Base-by-base conservation (phyloP, 2,329 filamentous ascomycete genomes). In the Colletotrichum sp. region DNA sequence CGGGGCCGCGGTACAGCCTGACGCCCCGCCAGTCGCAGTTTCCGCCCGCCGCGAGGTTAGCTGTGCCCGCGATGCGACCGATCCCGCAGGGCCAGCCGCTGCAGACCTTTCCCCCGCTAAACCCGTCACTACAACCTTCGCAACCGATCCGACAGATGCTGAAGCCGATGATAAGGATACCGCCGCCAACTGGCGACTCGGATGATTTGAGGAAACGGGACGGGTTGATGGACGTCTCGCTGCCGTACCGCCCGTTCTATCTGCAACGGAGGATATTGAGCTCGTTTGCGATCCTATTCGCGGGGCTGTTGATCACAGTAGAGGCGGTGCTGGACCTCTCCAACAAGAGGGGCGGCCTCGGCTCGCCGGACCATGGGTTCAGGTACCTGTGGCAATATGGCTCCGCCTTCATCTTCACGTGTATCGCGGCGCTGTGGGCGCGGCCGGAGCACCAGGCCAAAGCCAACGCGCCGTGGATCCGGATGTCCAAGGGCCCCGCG, bases 391-490 rank as follows among this genome's bases (percentile, higher is more conserved):
- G 83, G 81, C 81, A 84, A 64, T 83, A 84, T 66, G 80, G 79
- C 15, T 81, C 81, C 4, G 80, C 82, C 0, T 78, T 81, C 12
- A 69, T 85, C 15, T 77, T 85, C 59, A 79, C 79, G 6, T 65
- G 83, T 0, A 74, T 83, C 18, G 80, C 82, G 6, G 80, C 78
- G 15, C 43, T 81, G 11, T 86, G 84, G 83, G 76, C 75, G 12
- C 79, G 84, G 18, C 83, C 83, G 12, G 84, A 86, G 62, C 83
- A 82, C 67, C 84, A 86, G 71, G 78, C 82, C n/a, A 82, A 82
- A 54, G 75, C 78, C 12, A 76, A 79, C 1, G 83, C 84, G 38
- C 84, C 84, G 2, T 86, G 84, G 84, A 73, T 81, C 5, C 81
- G 81, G 3, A 76, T 85, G 75, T 76, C 79, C 8, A 78, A 79